Conservation (phyloP, 2,329 filamentous ascomycete genomes). For the Aureobasidium sp. region DNA sequence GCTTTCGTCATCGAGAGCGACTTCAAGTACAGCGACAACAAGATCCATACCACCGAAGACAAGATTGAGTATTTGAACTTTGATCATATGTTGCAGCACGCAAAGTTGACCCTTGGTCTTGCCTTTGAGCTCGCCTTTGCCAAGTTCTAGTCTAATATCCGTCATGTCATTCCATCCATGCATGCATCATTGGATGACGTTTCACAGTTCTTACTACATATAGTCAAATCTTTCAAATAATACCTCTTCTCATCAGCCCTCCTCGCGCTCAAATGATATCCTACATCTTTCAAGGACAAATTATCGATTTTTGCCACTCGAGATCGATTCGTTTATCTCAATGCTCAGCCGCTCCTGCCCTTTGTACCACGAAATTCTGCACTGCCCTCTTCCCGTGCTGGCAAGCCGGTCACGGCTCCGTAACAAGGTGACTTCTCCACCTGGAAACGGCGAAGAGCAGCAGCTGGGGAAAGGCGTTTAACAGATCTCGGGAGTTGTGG, state of each 20-base stretch:
- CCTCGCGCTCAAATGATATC: no score
- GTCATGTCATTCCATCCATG: background rate
- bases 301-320: no score
- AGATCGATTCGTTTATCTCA: no score
- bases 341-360: no score
- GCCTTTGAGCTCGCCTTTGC: constrained; percentile 79
- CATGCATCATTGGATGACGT: background rate
- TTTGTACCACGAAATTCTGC: no score
- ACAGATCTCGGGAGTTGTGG: background rate
- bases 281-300: no score
- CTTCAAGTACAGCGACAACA: constrained; percentile 57
- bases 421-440: background rate
- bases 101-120: constrained; percentile 72
- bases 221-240: background rate
- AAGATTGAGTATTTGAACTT: constrained; percentile 68
- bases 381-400: no score
- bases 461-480: background rate
- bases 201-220: no score
- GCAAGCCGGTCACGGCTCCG: no score
- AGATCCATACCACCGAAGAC: constrained; percentile 66
- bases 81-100: constrained; percentile 88
- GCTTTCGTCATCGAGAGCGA: constrained; percentile 71
- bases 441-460: background rate
- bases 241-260: no score
- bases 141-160: background rate